Evolutionary conservation across 306 rosid species (phyloP).

Genomic region (Prunus padus): DNA sequence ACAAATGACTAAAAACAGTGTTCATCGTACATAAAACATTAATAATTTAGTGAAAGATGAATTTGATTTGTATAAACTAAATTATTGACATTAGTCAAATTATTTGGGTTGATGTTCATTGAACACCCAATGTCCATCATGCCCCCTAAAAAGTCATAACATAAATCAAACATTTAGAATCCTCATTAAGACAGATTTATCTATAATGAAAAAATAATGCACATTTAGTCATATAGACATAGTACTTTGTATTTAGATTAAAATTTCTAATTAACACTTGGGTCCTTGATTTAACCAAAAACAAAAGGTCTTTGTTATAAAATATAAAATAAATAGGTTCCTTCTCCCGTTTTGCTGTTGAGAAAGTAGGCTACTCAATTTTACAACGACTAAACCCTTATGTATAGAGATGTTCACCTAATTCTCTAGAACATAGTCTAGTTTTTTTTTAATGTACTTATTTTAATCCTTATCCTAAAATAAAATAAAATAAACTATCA

Average conservation of each 20-base stretch:
- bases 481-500: too few species aligned
- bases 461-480: too few species aligned
- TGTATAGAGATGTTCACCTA: too few species aligned
- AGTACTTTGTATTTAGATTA: not conserved
- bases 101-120: not conserved
- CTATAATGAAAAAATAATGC: not conserved
- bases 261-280: not conserved
- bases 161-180: not conserved
- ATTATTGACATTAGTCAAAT: not conserved
- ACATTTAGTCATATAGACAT: not conserved
- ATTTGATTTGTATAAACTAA: not conserved
- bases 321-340: not conserved
- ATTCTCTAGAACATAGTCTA: too few species aligned
- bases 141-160: not conserved
- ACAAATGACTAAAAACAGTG: not conserved
- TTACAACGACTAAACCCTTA: rapidly evolving
- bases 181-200: not conserved
- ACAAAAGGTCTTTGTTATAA: not conserved
- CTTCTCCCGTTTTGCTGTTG: too few species aligned
- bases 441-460: too few species aligned
- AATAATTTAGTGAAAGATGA: not conserved
- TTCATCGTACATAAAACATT: not conserved
- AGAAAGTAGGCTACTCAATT: too few species aligned
- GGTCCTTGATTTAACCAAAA: not conserved
- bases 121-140: not conserved